Conservation (phyloP, 495 filamentous ascomycete species). For the Cercophora newfieldiana region DNA sequence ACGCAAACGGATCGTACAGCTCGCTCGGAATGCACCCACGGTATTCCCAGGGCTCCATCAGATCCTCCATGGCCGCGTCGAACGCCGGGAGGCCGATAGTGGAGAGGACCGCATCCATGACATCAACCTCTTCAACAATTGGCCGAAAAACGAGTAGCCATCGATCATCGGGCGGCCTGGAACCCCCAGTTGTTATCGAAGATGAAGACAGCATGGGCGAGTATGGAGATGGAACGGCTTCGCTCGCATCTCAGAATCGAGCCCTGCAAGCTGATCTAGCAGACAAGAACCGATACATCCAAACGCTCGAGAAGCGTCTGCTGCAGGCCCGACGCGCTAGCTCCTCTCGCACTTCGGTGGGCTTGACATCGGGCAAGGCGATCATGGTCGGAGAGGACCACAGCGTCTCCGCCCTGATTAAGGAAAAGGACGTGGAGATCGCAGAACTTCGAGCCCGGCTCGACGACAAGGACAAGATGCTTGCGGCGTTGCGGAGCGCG, state of each 20-base stretch:
- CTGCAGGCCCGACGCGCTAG: slow-evolving; percentile 90
- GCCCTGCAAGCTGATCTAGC: slow-evolving; percentile 89
- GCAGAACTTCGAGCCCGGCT: slow-evolving; percentile 83
- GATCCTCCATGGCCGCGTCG: slow-evolving; percentile 75
- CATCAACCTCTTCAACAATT: slow-evolving; percentile 60
- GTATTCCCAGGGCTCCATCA: slow-evolving; percentile 58
- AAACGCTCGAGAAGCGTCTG: slow-evolving; percentile 86
- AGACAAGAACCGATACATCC: slow-evolving; percentile 96
- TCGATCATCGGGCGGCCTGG: slow-evolving; percentile 44
- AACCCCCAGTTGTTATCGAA: slow-evolving; percentile 44
- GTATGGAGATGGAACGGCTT: slow-evolving; percentile 84
- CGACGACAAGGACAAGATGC: slow-evolving; percentile 95
- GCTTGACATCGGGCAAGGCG: slow-evolving; percentile 58
- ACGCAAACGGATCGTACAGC: slow-evolving; percentile 69
- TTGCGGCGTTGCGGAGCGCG: slow-evolving; percentile 81
- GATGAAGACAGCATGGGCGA: slow-evolving; percentile 78
- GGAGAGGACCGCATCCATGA: slow-evolving; percentile 65
- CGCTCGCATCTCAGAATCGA: slow-evolving; percentile 74
- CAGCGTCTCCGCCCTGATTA: slow-evolving; percentile 64
- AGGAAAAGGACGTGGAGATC: slow-evolving; percentile 93
- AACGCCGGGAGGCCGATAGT: slow-evolving; percentile 57
- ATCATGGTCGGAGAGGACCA: slow-evolving; percentile 66
- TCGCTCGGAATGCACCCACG: slow-evolving; percentile 70
- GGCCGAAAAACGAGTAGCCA: slow-evolving; percentile 47
- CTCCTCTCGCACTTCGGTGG: slow-evolving; percentile 78